These are phyloP conservation scores for Pugionium cornutum DNA, from an alignment of 345 rosid species.

Conservation along the genomic window DNA sequence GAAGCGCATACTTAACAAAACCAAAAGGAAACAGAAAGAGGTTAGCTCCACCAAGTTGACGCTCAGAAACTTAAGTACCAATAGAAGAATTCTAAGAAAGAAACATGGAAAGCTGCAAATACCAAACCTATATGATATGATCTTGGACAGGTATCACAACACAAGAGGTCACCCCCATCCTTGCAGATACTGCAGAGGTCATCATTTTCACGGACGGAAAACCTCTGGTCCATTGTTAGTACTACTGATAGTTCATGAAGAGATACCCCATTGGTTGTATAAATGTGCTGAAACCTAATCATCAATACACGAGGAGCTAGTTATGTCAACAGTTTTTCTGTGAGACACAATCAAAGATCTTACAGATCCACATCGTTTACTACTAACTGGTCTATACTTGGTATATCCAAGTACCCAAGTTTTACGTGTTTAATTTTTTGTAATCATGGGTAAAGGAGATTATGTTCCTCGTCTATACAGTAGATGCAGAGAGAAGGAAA, in stretches of 20 bases:
- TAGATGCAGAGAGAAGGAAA: background rate
- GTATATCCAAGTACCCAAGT: slow-evolving; percentile 6
- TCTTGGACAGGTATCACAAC: slow-evolving; percentile 97
- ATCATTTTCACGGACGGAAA: slow-evolving; percentile 69
- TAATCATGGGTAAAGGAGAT: slow-evolving; percentile 7
- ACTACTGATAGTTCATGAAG: slow-evolving; percentile 86
- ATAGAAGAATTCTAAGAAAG: slow-evolving; percentile 15
- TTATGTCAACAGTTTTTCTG: background rate
- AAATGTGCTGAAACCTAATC: slow-evolving; percentile 82
- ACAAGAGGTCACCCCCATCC: slow-evolving; percentile 85
- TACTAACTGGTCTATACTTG: background rate
- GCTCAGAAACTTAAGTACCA: slow-evolving; percentile 11
- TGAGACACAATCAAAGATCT: slow-evolving; percentile 1
- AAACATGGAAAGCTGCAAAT: slow-evolving; percentile 9
- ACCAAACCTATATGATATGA: slow-evolving; percentile 80
- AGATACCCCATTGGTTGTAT: slow-evolving; percentile 97
- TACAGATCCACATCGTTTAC: background rate
- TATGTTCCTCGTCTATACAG: background rate
- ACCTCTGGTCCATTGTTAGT: slow-evolving; percentile 54
- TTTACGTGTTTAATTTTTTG: background rate
- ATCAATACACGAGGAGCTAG: slow-evolving; percentile 17
- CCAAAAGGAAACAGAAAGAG: slow-evolving; percentile 9
- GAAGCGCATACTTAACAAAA: slow-evolving; percentile 36
- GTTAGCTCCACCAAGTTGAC: slow-evolving; percentile 10
- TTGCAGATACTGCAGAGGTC: slow-evolving; percentile 79